Evolutionary conservation across 371 early-diverging fungal genomes (phyloP), one percentile per base, ranked within the genome.

Genomic region (Mortierella sp.): DNA sequence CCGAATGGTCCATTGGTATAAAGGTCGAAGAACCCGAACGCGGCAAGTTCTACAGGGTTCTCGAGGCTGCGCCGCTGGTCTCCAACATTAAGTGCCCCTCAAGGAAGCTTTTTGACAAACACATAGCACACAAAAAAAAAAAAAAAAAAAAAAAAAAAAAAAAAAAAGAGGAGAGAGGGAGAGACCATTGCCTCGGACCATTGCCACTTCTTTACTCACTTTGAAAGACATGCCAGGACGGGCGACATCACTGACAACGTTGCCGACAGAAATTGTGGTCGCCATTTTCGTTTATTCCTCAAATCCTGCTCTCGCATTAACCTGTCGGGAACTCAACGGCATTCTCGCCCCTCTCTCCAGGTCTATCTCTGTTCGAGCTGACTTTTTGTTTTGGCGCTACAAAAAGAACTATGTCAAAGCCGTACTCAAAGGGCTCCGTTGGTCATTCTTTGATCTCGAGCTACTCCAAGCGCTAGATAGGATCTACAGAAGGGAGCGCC

Each of bases 371-470:
- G 62, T 66, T 25, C 56, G 79, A 45, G 61, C 57, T 51, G 62
- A 66, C 37, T 77, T 77, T 45, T 48, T 77, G 16, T 59, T 72
- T 11, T 47, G 58, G 9, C 72, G 79, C 7, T 77, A 77, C 57
- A 68, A 72, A 25, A 16, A 66, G 51, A 72, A 72, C 70, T 77
- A 72, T 62, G 62, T 69, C 66, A 77, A 72, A 45, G 68, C 69
- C 7, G 70, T 77, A 23, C 47, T 72, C 50, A 77, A 77, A 43
- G 79, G 79, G 45, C 72, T 77, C 5, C 72, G 79, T 14, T 77
- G 79, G 79, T n/a, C 65, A 16, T 77, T 77, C 47, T 77, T 77
- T 46, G 72, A 77, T 43, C 63, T 69, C 1, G 73, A 62, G 14
- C 57, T 77, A 14, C 53, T 77, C 23, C 60, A 62, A 21, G 63